Percentiles rank a stretch among this genome's conserved stretches.
These are phyloP conservation scores for Stygiomarasmius scandens DNA, from an alignment of 1,284 basidiomycete species.

Conservation along the genomic window DNA sequence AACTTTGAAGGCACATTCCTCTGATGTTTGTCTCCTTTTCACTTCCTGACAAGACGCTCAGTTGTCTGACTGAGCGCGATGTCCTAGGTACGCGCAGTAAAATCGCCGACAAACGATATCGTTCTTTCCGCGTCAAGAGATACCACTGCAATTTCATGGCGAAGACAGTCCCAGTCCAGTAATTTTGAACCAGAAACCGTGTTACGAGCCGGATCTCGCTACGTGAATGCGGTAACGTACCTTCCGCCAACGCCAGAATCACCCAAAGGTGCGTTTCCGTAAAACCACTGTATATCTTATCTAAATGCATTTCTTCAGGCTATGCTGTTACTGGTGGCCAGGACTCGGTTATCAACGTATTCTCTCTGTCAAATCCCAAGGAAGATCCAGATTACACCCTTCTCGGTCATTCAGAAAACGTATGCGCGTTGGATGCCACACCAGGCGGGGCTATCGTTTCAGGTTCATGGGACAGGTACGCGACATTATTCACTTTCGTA, in stretches of 20 bases:
- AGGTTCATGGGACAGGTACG: constrained; percentile 97
- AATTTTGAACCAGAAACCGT: constrained; percentile 57
- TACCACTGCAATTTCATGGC: constrained; percentile 87
- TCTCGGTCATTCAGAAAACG: constrained; percentile 88
- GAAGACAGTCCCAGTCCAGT: constrained; percentile 48
- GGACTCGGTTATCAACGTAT: constrained; percentile 84
- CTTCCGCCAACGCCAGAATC: constrained; percentile 67
- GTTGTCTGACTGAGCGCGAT: neutral
- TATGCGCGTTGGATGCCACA: constrained; percentile 83
- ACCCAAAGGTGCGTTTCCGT: constrained; percentile 53
- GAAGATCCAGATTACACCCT: constrained; percentile 81
- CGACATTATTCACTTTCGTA: constrained; percentile 13
- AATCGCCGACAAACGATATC: constrained; percentile 68
- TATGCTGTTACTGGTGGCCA: constrained; percentile 85
- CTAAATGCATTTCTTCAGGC: constrained; percentile 48
- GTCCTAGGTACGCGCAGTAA: constrained; percentile 77
- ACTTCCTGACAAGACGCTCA: no score
- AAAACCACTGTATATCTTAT: constrained; percentile 14
- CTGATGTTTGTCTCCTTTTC: constrained; percentile 62
- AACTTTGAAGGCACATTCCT: constrained; percentile 68
- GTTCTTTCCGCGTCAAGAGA: constrained; percentile 90
- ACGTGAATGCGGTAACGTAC: constrained; percentile 82
- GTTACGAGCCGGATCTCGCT: constrained; percentile 73
- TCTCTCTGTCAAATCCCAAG: constrained; percentile 58
- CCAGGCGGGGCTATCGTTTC: constrained; percentile 79